Evolutionary conservation across 2,329 filamentous ascomycete species (phyloP).

Genomic region (Claviceps maximensis): DNA sequence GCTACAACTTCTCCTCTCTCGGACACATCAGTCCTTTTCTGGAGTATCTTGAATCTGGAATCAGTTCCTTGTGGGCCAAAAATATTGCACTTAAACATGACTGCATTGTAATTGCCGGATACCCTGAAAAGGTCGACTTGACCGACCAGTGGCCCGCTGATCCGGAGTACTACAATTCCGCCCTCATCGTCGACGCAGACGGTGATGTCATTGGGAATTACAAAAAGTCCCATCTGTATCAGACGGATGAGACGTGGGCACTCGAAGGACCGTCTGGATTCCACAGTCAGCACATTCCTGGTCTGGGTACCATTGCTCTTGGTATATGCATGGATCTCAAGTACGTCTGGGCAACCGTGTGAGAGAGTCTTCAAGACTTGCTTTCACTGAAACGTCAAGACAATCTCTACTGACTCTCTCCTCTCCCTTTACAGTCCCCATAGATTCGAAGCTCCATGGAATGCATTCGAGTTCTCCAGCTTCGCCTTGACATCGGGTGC

Average conservation of each 20-base stretch:
- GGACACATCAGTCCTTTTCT: constrained; percentile 55
- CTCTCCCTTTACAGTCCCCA: constrained; percentile 18
- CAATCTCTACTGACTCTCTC: too few species aligned
- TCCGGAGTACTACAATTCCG: constrained; percentile 42
- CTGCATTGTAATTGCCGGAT: constrained; percentile 58
- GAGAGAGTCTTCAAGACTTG: too few species aligned
- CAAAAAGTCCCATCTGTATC: constrained; percentile 45
- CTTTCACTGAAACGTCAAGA: too few species aligned
- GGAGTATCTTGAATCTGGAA: constrained; percentile 51
- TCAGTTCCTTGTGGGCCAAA: constrained; percentile 58
- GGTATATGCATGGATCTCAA: constrained; percentile 55
- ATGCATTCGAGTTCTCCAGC: constrained; percentile 31
- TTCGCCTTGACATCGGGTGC: constrained; percentile 44
- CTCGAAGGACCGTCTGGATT: constrained; percentile 40
- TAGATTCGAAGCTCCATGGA: constrained; percentile 26
- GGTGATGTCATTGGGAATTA: constrained; percentile 51
- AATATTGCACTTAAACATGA: constrained; percentile 51
- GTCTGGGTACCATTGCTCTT: constrained; percentile 38
- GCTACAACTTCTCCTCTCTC: constrained; percentile 66
- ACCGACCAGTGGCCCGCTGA: constrained; percentile 33
- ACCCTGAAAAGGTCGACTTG: constrained; percentile 54
- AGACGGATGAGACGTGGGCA: constrained; percentile 49
- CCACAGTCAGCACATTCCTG: constrained; percentile 29
- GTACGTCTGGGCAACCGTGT: constrained; percentile 22
- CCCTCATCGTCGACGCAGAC: constrained; percentile 40